These are phyloP conservation scores for Kwoniella bestiolae DNA, from an alignment of 768 basidiomycete species.

Conservation along the genomic window DNA sequence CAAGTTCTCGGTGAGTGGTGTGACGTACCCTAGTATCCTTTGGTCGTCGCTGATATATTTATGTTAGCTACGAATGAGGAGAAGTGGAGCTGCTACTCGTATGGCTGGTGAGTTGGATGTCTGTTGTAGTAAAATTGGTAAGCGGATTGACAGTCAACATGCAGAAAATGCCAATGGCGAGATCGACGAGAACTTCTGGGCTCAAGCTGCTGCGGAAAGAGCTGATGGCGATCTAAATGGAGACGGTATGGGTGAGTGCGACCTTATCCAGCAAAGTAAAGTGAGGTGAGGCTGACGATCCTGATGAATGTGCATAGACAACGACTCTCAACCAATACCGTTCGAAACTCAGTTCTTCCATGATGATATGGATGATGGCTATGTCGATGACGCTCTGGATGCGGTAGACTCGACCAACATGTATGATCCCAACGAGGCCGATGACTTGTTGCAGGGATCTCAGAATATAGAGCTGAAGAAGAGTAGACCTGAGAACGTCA, in stretches of 20 bases:
- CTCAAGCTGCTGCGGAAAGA: slow-evolving; percentile 84
- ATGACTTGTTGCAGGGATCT: slow-evolving; percentile 83
- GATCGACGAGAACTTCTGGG: slow-evolving; percentile 97
- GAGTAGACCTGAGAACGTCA: slow-evolving; percentile 82
- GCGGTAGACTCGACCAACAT: slow-evolving; percentile 35
- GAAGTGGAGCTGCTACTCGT: slow-evolving; percentile 62
- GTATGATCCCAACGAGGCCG: slow-evolving; percentile 77
- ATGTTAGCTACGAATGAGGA: slow-evolving; percentile 83
- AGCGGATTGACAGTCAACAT: neutral
- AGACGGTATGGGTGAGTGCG: slow-evolving; percentile 59
- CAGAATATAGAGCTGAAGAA: slow-evolving; percentile 72
- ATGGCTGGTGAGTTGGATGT: slow-evolving; percentile 57
- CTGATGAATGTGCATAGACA: slow-evolving; percentile 4
- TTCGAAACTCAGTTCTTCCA: slow-evolving; percentile 98
- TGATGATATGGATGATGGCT: slow-evolving; percentile 75
- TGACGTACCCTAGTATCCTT: neutral
- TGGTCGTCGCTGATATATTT: neutral
- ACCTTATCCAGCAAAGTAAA: neutral
- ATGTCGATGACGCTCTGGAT: slow-evolving; percentile 63
- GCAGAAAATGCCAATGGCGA: slow-evolving; percentile 72
- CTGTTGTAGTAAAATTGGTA: neutral
- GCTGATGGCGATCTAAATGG: slow-evolving; percentile 68
- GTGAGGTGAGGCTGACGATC: neutral
- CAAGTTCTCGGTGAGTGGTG: slow-evolving; percentile 76
- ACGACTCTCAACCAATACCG: slow-evolving; percentile 62